Evolutionary conservation across 768 basidiomycete species (phyloP).

Genomic region (Russula emetica): DNA sequence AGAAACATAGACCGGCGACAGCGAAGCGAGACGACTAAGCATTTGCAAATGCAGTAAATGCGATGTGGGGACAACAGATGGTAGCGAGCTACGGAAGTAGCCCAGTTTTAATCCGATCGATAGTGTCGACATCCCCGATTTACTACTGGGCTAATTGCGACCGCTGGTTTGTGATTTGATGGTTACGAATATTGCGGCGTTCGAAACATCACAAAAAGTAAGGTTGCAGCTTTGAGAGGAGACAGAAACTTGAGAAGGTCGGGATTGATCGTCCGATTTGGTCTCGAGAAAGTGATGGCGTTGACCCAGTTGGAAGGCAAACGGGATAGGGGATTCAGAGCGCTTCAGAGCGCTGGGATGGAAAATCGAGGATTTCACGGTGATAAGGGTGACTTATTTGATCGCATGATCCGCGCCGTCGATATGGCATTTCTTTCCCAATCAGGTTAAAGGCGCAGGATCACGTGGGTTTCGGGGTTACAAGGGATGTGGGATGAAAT

Average conservation of each 20-base stretch:
- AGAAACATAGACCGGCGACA: conserved; percentile 10
- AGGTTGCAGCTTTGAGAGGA: neutral
- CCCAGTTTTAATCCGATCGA: neutral
- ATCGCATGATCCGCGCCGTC: conserved; percentile 26
- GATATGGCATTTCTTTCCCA: conserved; percentile 16
- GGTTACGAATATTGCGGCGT: conserved; percentile 3
- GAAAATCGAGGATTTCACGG: neutral
- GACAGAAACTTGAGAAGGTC: neutral
- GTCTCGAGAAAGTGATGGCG: conserved; percentile 10
- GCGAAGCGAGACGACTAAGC: neutral
- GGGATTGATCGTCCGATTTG: conserved; percentile 4
- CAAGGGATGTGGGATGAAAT: neutral
- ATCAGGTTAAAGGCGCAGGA: conserved; percentile 10
- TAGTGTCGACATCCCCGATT: neutral
- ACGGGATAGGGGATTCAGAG: neutral
- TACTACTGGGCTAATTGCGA: neutral
- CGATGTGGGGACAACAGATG: neutral
- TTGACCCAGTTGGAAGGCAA: neutral
- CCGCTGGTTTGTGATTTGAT: neutral
- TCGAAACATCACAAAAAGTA: neutral
- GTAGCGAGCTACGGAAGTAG: neutral
- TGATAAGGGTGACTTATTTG: conserved; percentile 19
- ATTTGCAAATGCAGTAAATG: conserved; percentile 1
- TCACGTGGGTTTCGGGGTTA: conserved; percentile 24
- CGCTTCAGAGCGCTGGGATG: neutral